These are phyloP conservation scores for Epithemia pelagica DNA, from an alignment of 108 stramenopile genomes.

Conservation along the genomic window DNA sequence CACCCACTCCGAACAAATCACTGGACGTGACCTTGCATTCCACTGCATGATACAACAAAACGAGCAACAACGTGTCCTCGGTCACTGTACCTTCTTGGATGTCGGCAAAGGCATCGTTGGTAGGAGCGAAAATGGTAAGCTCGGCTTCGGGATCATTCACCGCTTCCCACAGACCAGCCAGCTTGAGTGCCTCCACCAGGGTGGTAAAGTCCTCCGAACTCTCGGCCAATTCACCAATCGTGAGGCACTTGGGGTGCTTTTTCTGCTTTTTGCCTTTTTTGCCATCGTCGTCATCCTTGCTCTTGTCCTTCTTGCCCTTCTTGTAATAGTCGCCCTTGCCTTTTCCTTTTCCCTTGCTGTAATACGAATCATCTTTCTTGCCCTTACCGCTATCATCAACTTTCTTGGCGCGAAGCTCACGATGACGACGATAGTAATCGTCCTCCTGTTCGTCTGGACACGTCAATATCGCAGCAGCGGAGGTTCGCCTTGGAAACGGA, in stretches of 20 bases:
- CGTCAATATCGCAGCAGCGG: no score
- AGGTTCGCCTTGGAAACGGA: no score
- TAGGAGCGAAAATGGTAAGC: slow-evolving; percentile 31
- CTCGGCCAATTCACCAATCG: background rate
- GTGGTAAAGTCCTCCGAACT: background rate
- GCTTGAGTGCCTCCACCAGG: background rate
- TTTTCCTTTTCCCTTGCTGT: no score
- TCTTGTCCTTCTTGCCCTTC: background rate
- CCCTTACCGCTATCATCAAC: no score
- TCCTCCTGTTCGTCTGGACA: no score
- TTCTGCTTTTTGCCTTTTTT: background rate
- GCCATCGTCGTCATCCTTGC: background rate
- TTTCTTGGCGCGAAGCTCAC: no score
- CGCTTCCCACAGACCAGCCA: background rate
- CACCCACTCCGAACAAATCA: background rate
- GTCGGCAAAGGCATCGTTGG: slow-evolving; percentile 35
- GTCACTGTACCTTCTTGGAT: background rate
- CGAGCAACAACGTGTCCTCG: background rate
- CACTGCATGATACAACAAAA: slow-evolving; percentile 18
- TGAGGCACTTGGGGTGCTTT: background rate
- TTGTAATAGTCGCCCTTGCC: background rate
- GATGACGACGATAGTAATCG: no score
- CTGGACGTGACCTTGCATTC: background rate
- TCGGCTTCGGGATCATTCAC: background rate
- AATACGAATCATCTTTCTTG: no score